Percentiles rank a stretch among this genome's conserved stretches.
These are phyloP conservation scores for Zanthoxylum bungeanum DNA, from an alignment of 345 rosid species.

Conservation along the genomic window DNA sequence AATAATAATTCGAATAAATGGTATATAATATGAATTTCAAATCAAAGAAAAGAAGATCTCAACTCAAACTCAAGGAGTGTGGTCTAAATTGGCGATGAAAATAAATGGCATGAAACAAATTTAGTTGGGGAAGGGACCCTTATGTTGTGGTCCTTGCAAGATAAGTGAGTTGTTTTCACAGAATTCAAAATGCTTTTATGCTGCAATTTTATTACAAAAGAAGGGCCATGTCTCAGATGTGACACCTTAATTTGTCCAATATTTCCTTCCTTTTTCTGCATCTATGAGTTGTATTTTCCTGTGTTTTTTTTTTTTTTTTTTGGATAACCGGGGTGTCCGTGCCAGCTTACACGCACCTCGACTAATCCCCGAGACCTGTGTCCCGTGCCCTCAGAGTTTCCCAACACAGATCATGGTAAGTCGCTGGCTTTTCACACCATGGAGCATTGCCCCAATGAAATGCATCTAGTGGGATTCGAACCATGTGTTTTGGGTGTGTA, in stretches of 20 bases:
- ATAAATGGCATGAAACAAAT: not conserved
- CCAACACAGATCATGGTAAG: too few species aligned
- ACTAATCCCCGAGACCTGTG: too few species aligned
- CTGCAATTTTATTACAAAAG: not conserved
- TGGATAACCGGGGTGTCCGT: too few species aligned
- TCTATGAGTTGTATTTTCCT: not conserved
- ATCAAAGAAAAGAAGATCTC: not conserved
- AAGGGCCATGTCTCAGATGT: not conserved
- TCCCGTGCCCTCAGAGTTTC: too few species aligned
- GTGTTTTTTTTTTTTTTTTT: too few species aligned
- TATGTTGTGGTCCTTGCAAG: conserved; percentile 11
- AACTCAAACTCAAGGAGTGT: not conserved
- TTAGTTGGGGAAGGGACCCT: conserved; percentile 15
- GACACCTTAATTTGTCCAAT: conserved; percentile 13
- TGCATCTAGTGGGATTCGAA: too few species aligned
- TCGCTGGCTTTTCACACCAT: too few species aligned
- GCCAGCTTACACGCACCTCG: too few species aligned
- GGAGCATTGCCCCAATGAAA: too few species aligned
- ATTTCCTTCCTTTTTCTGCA: not conserved
- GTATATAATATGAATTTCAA: not conserved
- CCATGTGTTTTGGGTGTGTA: too few species aligned
- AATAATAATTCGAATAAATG: not conserved
- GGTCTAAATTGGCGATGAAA: not conserved
- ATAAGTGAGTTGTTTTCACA: conserved; percentile 9
- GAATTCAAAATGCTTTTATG: not conserved